Conservation (phyloP, 805 yeast species). For the Ogataea philodendri region DNA sequence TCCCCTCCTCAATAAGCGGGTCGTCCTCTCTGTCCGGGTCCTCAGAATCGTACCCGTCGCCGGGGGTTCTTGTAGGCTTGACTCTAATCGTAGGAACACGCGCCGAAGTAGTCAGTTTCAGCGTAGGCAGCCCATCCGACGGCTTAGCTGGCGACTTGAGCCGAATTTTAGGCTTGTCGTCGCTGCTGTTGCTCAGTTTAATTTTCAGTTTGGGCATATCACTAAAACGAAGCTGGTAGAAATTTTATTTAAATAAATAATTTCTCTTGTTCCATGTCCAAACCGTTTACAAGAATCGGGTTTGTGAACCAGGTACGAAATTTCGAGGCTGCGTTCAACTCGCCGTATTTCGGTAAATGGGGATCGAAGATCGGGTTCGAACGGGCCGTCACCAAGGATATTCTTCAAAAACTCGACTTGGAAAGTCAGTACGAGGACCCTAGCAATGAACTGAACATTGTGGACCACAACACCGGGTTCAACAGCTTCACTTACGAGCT, state of each 20-base stretch:
- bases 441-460: slow-evolving; percentile 41
- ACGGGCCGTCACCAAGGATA: slow-evolving; percentile 20
- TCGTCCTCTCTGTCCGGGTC: slow-evolving; percentile 96
- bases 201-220: slow-evolving; percentile 28
- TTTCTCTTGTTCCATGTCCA: neutral
- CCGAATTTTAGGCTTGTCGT: slow-evolving; percentile 27
- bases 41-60: slow-evolving; percentile 96
- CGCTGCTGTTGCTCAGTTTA: slow-evolving; percentile 17
- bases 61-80: slow-evolving; percentile 69
- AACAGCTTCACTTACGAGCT: slow-evolving; percentile 62
- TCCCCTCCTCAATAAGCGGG: slow-evolving; percentile 85
- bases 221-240: neutral
- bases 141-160: slow-evolving; percentile 19
- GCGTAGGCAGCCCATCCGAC: slow-evolving; percentile 16
- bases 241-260: slow-evolving; percentile 3
- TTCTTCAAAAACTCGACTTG: slow-evolving; percentile 49
- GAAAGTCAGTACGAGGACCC: slow-evolving; percentile 36
- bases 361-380: slow-evolving; percentile 16
- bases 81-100: slow-evolving; percentile 47
- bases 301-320: slow-evolving; percentile 8
- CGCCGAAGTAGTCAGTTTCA: slow-evolving; percentile 39
- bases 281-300: slow-evolving; percentile 1
- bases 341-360: slow-evolving; percentile 9
- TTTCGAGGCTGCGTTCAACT: slow-evolving; percentile 12
- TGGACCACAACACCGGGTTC: slow-evolving; percentile 61